phyloP scores from a whole-genome alignment of 108 stramenopile genomes.

The Conticribra guillardii region DNA sequence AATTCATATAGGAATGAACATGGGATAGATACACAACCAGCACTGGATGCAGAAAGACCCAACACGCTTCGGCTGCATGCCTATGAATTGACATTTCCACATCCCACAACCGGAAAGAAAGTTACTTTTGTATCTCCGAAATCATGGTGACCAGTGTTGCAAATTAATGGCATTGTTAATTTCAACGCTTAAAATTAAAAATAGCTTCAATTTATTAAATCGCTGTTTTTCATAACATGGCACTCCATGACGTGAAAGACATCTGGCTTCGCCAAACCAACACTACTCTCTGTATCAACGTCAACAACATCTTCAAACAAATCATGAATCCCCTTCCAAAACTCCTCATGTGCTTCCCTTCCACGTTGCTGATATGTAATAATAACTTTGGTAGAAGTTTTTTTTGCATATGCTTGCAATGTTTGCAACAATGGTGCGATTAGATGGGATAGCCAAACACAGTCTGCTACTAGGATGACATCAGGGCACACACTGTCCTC shows the following conservation, averaged over 20 bases:
- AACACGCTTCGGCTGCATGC: slow-evolving; percentile 57
- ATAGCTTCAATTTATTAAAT: background rate
- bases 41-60: slow-evolving; percentile 1
- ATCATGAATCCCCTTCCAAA: slow-evolving; percentile 43
- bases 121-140: slow-evolving; percentile 41
- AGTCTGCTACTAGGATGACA: slow-evolving; percentile 70
- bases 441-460: slow-evolving; percentile 69
- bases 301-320: slow-evolving; percentile 38
- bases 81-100: slow-evolving; percentile 51
- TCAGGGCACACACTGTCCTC: slow-evolving; percentile 22
- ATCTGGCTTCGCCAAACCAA: slow-evolving; percentile 41
- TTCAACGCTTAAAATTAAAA: too few species aligned
- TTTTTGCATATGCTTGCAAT: slow-evolving; percentile 28
- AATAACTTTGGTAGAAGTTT: slow-evolving; percentile 37
- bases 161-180: too few species aligned
- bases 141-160: too few species aligned
- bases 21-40: background rate
- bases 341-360: slow-evolving; percentile 44
- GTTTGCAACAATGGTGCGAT: slow-evolving; percentile 64
- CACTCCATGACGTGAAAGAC: slow-evolving; percentile 50
- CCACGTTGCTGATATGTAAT: slow-evolving; percentile 66
- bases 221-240: slow-evolving; percentile 1
- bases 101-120: slow-evolving; percentile 42
- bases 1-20: background rate
- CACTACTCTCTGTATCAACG: slow-evolving; percentile 36